phyloP scores from a whole-genome alignment of 352 stramenopile genomes.

The Globisporangium paddicum region DNA sequence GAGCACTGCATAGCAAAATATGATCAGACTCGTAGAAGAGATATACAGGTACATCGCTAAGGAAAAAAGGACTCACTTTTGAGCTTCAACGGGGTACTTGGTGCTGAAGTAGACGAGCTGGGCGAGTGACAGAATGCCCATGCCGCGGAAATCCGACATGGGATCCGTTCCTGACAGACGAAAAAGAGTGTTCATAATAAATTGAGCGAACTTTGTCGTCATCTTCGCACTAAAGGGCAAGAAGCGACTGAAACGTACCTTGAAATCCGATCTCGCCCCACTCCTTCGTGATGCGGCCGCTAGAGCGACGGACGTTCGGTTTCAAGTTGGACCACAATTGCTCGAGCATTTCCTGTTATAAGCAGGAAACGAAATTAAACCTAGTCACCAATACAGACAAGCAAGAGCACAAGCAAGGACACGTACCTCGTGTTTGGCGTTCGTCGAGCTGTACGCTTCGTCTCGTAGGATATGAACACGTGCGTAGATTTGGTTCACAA shows the following conservation, averaged over 20 bases:
- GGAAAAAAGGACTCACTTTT: constrained; percentile 28
- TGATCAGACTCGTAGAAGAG: background rate
- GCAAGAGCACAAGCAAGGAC: background rate
- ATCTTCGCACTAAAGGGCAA: too few relatives aligned
- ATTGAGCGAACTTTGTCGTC: too few relatives aligned
- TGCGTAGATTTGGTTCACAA: constrained; percentile 71
- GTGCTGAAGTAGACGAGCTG: constrained; percentile 77
- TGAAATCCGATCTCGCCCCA: constrained; percentile 88
- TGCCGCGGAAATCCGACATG: constrained; percentile 83
- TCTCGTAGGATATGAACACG: constrained; percentile 50
- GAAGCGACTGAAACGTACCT: constrained; percentile 23
- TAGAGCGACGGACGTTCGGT: constrained; percentile 63
- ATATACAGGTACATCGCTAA: background rate
- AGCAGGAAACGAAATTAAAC: background rate
- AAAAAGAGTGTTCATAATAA: background rate
- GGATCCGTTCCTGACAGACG: constrained; percentile 54
- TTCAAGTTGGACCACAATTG: constrained; percentile 78
- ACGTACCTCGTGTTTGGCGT: constrained; percentile 55
- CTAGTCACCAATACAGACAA: background rate
- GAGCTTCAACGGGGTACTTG: constrained; percentile 69
- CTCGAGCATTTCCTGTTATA: constrained; percentile 61
- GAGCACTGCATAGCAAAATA: constrained; percentile 27
- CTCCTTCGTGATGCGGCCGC: constrained; percentile 81
- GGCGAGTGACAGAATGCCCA: constrained; percentile 72
- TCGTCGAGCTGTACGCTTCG: constrained; percentile 60